Percentiles rank a stretch among this genome's conserved stretches.
phyloP scores from a whole-genome alignment of 768 basidiomycete species.

The Pleurotus sapidus region DNA sequence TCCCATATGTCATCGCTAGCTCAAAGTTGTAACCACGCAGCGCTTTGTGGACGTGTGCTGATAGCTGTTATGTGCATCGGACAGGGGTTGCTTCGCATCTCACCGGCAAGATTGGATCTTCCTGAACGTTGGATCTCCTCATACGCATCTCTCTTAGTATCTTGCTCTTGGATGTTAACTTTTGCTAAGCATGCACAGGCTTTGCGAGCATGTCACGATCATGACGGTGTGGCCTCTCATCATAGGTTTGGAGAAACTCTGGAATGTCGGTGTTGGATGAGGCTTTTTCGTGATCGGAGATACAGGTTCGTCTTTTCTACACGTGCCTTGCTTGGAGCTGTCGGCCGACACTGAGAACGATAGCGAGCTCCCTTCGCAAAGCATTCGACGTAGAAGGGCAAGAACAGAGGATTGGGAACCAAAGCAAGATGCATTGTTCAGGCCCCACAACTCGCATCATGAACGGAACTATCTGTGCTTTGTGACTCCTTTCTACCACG shows the following conservation, averaged over 20 bases:
- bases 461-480: not conserved
- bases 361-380: not conserved
- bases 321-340: not conserved
- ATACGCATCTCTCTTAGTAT: not conserved
- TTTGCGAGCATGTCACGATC: not conserved
- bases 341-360: not conserved
- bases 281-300: conserved; percentile 2
- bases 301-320: not conserved
- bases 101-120: conserved; percentile 2
- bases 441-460: not conserved
- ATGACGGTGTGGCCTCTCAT: not conserved
- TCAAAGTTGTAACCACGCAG: conserved; percentile 4
- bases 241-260: not conserved
- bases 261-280: not conserved
- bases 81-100: conserved; percentile 3
- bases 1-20: conserved; percentile 4
- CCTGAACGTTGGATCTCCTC: not conserved
- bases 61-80: not conserved
- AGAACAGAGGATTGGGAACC: not conserved
- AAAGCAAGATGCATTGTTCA: not conserved
- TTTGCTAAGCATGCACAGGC: too few relatives aligned
- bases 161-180: not conserved
- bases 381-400: not conserved
- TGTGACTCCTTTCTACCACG: not conserved
- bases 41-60: not conserved